Evolutionary conservation across 768 basidiomycete species (phyloP), one percentile per base, ranked within the genome.

Genomic region (Tricholoma sp.): DNA sequence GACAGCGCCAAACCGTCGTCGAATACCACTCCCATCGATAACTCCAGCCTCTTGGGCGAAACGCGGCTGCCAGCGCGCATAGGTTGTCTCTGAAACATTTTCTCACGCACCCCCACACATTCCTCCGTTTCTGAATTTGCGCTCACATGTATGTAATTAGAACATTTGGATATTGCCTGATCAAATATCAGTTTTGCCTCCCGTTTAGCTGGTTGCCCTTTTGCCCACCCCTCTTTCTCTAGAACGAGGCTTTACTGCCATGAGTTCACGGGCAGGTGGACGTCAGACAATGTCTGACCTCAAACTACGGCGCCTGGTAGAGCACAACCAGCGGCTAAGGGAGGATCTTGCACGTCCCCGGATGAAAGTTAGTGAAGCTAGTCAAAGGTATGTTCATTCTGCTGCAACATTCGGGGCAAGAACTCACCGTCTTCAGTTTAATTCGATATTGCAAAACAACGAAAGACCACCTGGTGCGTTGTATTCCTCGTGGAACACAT

Each of bases 251-350:
- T 50, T 56, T 36, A 58, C 64, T 66, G 69, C 31, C 64, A 86
- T 86, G 85, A 84, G 80, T 62, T 75, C 77, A 66, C 79, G 85
- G 62, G 68, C 77, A 61, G 78, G 86, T 67, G 81, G 82, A 52
- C 76, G 83, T 58, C 94, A 94, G 76, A 91, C 91, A 61, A 96
- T 98, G 94, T 91, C 91, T 48, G 95, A 98, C 79, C 89, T 98
- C 71, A 97, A 97, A 82, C 89, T 97, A 57, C 83, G 95, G 24
- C 83, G 95, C 44, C 78, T 98, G 66, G 88, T 91, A 34, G 95
- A 98, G 72, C 94, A 98, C 76, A 98, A 97, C 68, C 88, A 91
- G 70, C 82, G 95, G 58, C 74, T 97, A 64, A 76, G 88, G 63
- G 95, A 97, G 68, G 95, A 98, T 72, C 76, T 98, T 55, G 86